Evolutionary conservation across 805 yeast species (phyloP).

Genomic region (Metschnikowia noctiluminum): DNA sequence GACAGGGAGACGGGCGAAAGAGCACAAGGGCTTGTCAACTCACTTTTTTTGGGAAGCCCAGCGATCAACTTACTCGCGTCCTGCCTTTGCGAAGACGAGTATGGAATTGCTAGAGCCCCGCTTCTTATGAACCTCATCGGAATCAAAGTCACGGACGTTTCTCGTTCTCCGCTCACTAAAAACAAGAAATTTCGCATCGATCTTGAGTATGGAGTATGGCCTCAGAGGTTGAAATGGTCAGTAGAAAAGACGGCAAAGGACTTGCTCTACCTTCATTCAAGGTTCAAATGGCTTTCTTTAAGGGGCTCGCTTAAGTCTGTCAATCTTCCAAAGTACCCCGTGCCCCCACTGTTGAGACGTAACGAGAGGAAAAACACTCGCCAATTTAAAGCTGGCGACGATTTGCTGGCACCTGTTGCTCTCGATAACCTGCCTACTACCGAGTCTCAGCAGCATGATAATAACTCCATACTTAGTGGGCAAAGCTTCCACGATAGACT

Average conservation of each 20-base stretch:
- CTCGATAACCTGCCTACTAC: neutral
- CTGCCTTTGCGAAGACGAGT: conserved; percentile 71
- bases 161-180: conserved; percentile 37
- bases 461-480: conserved; percentile 18
- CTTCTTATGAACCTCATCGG: conserved; percentile 71
- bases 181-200: conserved; percentile 58
- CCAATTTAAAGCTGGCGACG: neutral
- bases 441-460: conserved; percentile 16
- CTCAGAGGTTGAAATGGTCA: conserved; percentile 74
- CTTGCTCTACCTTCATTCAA: conserved; percentile 65
- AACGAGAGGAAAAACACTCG: conserved; percentile 5
- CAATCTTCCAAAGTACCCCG: conserved; percentile 45
- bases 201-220: conserved; percentile 87
- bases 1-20: conserved; percentile 34
- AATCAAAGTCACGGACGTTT: conserved; percentile 53
- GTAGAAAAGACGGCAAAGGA: conserved; percentile 71
- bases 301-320: conserved; percentile 26
- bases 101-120: conserved; percentile 77
- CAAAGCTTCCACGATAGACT: conserved; percentile 26
- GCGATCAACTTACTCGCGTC: conserved; percentile 74
- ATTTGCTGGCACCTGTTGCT: neutral
- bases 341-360: conserved; percentile 33
- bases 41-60: conserved; percentile 66
- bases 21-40: conserved; percentile 31
- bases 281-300: conserved; percentile 46